Evolutionary conservation across 371 early-diverging fungal species (phyloP).

Genomic region (Conidiobolus incongruus): DNA sequence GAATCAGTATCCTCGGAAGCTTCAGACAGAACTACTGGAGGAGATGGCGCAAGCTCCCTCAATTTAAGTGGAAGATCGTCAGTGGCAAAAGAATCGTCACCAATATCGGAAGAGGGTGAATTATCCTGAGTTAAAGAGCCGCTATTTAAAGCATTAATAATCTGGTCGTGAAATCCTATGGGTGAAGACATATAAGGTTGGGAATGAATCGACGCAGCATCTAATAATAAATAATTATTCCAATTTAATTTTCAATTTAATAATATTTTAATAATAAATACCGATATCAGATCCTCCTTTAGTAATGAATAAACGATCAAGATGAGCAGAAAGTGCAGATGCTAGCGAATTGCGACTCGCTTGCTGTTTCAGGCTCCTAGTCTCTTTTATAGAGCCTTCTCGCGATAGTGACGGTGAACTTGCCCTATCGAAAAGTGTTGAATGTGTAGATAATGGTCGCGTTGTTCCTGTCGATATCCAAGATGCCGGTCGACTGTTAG

Average conservation of each 20-base stretch:
- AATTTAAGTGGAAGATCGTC: too few species aligned
- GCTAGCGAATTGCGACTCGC: neutral
- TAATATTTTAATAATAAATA: neutral
- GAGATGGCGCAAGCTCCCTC: too few species aligned
- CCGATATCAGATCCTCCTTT: neutral
- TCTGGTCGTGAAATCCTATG: neutral
- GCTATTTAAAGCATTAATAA: neutral
- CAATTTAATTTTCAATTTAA: neutral
- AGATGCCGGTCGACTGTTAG: too few species aligned
- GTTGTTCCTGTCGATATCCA: too few species aligned
- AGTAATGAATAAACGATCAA: neutral
- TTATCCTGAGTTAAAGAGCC: neutral
- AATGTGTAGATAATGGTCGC: slow-evolving; percentile 1
- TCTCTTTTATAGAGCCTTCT: neutral
- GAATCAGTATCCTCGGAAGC: too few species aligned
- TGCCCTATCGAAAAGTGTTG: neutral
- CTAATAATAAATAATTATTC: neutral
- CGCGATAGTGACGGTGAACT: neutral
- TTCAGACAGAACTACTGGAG: neutral
- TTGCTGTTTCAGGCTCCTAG: neutral
- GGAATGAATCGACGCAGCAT: neutral
- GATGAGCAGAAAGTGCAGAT: neutral
- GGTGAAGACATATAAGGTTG: too few species aligned
- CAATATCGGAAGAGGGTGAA: neutral
- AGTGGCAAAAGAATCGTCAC: neutral